Evolutionary conservation across 345 rosid species (phyloP).

Genomic region (Eucalyptus pauciflora): DNA sequence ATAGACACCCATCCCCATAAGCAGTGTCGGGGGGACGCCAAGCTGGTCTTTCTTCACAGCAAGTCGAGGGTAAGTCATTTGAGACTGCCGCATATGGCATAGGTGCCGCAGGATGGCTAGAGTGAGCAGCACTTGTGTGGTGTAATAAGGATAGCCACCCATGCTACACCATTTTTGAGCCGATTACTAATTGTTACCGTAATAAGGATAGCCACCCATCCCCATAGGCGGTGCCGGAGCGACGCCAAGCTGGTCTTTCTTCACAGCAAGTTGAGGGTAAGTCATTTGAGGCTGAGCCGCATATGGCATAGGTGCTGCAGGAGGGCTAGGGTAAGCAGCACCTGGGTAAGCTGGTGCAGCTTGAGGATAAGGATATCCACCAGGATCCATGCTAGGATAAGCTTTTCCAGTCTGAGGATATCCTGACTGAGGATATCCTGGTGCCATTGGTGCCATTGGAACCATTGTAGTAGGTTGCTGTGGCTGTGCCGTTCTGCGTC

Average conservation of each 20-base stretch:
- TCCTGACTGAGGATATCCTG: slow-evolving; percentile 12
- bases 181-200: slow-evolving; percentile 6
- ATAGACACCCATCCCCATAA: slow-evolving; percentile 41
- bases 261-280: slow-evolving; percentile 11
- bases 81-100: slow-evolving; percentile 16
- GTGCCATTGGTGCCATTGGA: slow-evolving; percentile 25
- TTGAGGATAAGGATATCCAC: slow-evolving; percentile 40
- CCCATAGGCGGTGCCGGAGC: slow-evolving; percentile 22
- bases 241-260: slow-evolving; percentile 27
- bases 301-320: slow-evolving; percentile 21
- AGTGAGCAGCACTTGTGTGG: slow-evolving; percentile 19
- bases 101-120: slow-evolving; percentile 28
- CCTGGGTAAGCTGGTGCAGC: slow-evolving; percentile 21
- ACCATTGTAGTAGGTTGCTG: slow-evolving; percentile 20
- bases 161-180: neutral
- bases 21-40: slow-evolving; percentile 14
- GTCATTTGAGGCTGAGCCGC: slow-evolving; percentile 21
- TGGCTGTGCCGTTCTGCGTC: slow-evolving; percentile 25
- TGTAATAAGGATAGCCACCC: slow-evolving; percentile 21
- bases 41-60: slow-evolving; percentile 21
- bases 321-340: slow-evolving; percentile 33
- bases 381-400: slow-evolving; percentile 10
- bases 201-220: slow-evolving; percentile 48
- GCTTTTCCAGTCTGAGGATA: slow-evolving; percentile 31
- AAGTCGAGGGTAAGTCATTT: slow-evolving; percentile 14